Base-by-base conservation (phyloP, 306 rosid genomes). In the Comarum palustre region DNA sequence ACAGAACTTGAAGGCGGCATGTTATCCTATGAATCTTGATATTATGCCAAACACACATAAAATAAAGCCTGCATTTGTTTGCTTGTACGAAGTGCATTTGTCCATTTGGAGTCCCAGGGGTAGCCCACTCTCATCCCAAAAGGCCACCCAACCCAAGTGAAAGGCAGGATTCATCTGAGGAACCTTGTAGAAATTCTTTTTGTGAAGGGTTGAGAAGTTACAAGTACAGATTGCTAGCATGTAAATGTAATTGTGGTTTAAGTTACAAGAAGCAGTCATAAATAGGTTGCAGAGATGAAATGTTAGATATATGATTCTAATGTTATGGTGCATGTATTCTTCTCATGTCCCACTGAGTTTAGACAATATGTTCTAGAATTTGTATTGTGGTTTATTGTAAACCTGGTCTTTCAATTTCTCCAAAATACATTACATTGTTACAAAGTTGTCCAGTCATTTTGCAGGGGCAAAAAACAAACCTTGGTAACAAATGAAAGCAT, bases 401-500 rank as follows among this genome's bases (percentile, higher is more conserved):
- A 4, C 15, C 48, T 51, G 47, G 73, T 69, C 13, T 69, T 45
- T 50, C 31, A 48, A 38, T 69, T 29, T 41, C 60, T 17, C 60
- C 42, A 45, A 68, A 31, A 50, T 51, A 77, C 32, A n/a, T 41
- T 41, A 41, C 12, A 39, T 39, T 39, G 45, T 32, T 41, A 11
- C 24, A 51, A 42, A 52, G 15, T 16, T 36, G 1, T 45, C 39
- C 36, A 68, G 71, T 71, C 24, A 61, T 65, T 29, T 43, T 68
- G 75, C 58, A 62, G 43, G 54, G 65, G 45, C 8, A 43, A 77
- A 24, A 25, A 48, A 82, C 83, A 83, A 78, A 92, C 99, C 97
- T 94, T 94, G 81, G 99, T 94, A 70, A 94, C 96, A 82, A 94
- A 94, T 55, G 97, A 94, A 77, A 94, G 99, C 86, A 94, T 85